Conservation (phyloP, 148 eudicot genomes). For the Amaranthus hypochondriacus region DNA sequence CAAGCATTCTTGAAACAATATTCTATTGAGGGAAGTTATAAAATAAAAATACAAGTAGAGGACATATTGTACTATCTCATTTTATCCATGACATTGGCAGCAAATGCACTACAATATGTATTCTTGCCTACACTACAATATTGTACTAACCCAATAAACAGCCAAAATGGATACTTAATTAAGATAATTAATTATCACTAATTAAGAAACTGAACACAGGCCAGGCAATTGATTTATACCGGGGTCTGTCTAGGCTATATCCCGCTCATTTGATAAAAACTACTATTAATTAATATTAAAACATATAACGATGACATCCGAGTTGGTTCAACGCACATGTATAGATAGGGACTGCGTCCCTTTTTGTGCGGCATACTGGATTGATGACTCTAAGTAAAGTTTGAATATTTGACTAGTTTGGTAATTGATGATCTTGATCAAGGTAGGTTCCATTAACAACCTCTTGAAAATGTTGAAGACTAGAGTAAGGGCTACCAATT, state of each 20-base stretch:
- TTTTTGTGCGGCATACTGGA: too few relatives aligned
- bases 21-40: neutral
- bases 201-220: constrained; percentile 9
- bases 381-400: neutral
- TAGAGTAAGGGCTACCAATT: constrained; percentile 52
- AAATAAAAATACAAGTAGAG: neutral
- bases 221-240: too few relatives aligned
- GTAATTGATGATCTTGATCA: constrained; percentile 25
- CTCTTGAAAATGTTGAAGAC: constrained; percentile 54
- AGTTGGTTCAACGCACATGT: too few relatives aligned
- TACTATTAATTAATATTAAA: too few relatives aligned
- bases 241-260: too few relatives aligned
- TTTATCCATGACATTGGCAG: constrained; percentile 13
- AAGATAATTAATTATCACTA: constrained; percentile 7
- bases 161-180: constrained; percentile 11
- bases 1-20: neutral
- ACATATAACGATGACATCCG: too few relatives aligned
- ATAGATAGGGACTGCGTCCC: too few relatives aligned
- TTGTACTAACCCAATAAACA: neutral
- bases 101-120: constrained; percentile 10
- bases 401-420: constrained; percentile 34
- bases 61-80: constrained; percentile 4
- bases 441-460: constrained; percentile 42
- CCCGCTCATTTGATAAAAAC: too few relatives aligned
- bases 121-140: constrained; percentile 19